A percentile compares a stretch with the other conserved stretches of the same genome.
Conservation (phyloP, 2,329 filamentous ascomycete genomes). For the Aspergillus transmontanensis region DNA sequence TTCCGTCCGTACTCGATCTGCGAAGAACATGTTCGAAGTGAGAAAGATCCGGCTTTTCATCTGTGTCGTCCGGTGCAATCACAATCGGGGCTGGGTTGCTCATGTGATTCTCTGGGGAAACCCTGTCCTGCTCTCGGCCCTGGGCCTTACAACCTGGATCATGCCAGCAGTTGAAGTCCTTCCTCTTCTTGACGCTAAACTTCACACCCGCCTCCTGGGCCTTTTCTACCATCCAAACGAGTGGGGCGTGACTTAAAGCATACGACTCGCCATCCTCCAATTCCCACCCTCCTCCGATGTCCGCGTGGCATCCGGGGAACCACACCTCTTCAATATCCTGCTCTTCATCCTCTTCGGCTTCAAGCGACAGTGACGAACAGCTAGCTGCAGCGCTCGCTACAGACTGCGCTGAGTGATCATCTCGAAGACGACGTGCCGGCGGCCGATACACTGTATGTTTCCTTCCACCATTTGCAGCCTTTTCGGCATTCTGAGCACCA, state of each 20-base stretch:
- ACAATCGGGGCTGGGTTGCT: background rate
- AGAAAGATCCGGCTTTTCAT: background rate
- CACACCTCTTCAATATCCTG: constrained; percentile 77
- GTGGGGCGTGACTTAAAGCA: constrained; percentile 66
- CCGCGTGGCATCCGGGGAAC: constrained; percentile 77
- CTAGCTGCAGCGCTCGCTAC: background rate
- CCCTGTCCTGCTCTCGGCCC: background rate
- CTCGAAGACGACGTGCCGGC: background rate
- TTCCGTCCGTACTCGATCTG: constrained; percentile 54
- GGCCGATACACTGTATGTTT: background rate
- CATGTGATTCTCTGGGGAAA: background rate
- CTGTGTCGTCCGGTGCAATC: background rate
- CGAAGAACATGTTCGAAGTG: background rate
- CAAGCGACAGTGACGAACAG: background rate
- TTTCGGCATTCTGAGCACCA: no score
- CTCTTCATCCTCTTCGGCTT: constrained; percentile 34
- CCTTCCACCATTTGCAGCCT: no score
- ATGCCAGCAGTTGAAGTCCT: constrained; percentile 66
- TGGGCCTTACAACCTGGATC: constrained; percentile 9
- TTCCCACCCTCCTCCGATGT: constrained; percentile 78
- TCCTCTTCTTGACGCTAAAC: constrained; percentile 70
- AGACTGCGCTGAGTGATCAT: constrained; percentile 12
- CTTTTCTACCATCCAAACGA: constrained; percentile 72
- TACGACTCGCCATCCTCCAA: constrained; percentile 56
- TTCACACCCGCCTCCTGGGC: constrained; percentile 66